Percentiles rank a stretch among this genome's conserved stretches.
These are phyloP conservation scores for Teratosphaeriaceae sp. DNA, from an alignment of 2,329 filamentous ascomycete genomes.

Conservation along the genomic window DNA sequence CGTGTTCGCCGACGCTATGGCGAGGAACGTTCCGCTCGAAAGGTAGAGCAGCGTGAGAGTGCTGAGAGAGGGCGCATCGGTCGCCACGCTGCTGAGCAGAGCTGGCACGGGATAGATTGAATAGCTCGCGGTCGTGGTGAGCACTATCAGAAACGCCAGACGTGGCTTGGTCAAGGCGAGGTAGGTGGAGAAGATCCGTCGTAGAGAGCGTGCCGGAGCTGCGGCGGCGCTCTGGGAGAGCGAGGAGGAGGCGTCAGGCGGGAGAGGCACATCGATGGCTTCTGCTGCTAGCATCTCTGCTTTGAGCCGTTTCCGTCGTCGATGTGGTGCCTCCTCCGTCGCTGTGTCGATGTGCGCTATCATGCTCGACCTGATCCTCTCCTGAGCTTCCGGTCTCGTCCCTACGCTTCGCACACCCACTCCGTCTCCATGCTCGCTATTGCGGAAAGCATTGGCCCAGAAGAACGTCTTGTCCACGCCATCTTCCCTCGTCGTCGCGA, in stretches of 20 bases:
- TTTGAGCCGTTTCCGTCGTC: slow-evolving; percentile 30
- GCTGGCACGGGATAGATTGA: slow-evolving; percentile 88
- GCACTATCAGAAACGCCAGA: slow-evolving; percentile 81
- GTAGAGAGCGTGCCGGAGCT: slow-evolving; percentile 50
- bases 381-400: not conserved
- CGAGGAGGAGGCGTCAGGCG: slow-evolving; percentile 56
- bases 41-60: slow-evolving; percentile 89
- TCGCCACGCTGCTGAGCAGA: slow-evolving; percentile 65
- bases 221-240: slow-evolving; percentile 51
- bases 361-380: not conserved
- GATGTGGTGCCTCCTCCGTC: slow-evolving; percentile 25
- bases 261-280: slow-evolving; percentile 30
- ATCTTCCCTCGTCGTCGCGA: slow-evolving; percentile 18
- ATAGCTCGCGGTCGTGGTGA: slow-evolving; percentile 86
- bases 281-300: slow-evolving; percentile 14
- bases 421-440: slow-evolving; percentile 5
- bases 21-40: slow-evolving; percentile 75
- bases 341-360: slow-evolving; percentile 1
- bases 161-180: slow-evolving; percentile 91
- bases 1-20: slow-evolving; percentile 85
- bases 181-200: slow-evolving; percentile 68
- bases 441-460: slow-evolving; percentile 27
- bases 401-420: slow-evolving; percentile 2
- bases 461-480: slow-evolving; percentile 28
- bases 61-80: slow-evolving; percentile 69